Evolutionary conservation across 1,284 basidiomycete genomes (phyloP).

Genomic region (Earliella scabrosa): DNA sequence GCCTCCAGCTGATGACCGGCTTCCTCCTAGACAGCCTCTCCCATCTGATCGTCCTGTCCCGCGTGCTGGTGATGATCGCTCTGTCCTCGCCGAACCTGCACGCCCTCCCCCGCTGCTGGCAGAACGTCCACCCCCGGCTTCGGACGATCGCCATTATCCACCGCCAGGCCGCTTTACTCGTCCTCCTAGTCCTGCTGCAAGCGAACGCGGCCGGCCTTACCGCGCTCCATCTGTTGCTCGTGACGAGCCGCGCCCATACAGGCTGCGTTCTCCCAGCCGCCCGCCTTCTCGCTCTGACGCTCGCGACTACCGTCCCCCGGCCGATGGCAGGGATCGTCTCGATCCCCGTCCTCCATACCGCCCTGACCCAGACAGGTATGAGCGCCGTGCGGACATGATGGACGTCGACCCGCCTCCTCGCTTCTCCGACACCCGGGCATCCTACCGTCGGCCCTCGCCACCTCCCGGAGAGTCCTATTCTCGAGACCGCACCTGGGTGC

Average conservation of each 20-base stretch:
- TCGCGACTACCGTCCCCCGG: constrained; percentile 25
- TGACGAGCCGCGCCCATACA: constrained; percentile 32
- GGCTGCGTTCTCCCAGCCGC: constrained; percentile 28
- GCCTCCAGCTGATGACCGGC: constrained; percentile 20
- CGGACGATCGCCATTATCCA: constrained; percentile 30
- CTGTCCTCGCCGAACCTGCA: constrained; percentile 23
- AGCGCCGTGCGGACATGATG: constrained; percentile 30
- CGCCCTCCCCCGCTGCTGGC: constrained; percentile 17
- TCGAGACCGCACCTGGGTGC: constrained; percentile 29
- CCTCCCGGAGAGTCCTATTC: constrained; percentile 26
- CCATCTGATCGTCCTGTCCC: constrained; percentile 17
- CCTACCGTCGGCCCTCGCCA: constrained; percentile 30
- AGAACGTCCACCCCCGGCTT: constrained; percentile 12
- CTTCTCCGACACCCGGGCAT: constrained; percentile 21
- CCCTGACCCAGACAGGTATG: constrained; percentile 28
- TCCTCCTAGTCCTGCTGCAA: constrained; percentile 18
- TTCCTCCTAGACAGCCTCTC: constrained; percentile 19
- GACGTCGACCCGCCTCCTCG: constrained; percentile 30
- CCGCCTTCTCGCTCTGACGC: constrained; percentile 29
- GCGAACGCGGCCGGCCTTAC: constrained; percentile 16
- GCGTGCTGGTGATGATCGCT: constrained; percentile 27
- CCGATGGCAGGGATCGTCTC: constrained; percentile 23
- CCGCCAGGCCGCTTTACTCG: constrained; percentile 26
- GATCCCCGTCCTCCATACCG: constrained; percentile 21
- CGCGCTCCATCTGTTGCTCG: constrained; percentile 4